Percentiles rank a stretch among this genome's conserved stretches.
Conservation (phyloP, 2,329 filamentous ascomycete species). For the Helicocarpus griseus region DNA sequence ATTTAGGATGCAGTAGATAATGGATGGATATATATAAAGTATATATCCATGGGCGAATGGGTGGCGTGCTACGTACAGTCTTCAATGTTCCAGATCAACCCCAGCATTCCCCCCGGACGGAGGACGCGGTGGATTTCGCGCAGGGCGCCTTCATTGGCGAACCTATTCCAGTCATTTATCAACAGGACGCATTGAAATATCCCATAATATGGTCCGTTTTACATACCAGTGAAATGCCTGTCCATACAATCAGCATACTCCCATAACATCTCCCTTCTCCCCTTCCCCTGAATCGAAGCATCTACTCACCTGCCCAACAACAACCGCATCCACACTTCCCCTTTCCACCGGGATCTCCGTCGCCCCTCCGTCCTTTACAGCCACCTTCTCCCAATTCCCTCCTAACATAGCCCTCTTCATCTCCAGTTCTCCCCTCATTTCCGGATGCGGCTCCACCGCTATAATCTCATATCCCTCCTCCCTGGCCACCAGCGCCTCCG, state of each 20-base stretch:
- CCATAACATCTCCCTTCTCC: not conserved
- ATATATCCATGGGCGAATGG: not conserved
- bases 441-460: constrained; percentile 54
- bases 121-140: constrained; percentile 59
- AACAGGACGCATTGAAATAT: constrained; percentile 7
- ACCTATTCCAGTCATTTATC: constrained; percentile 39
- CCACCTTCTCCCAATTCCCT: constrained; percentile 47
- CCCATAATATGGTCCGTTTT: too few relatives aligned
- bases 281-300: too few relatives aligned
- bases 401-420: too few relatives aligned
- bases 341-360: constrained; percentile 46
- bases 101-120: constrained; percentile 50
- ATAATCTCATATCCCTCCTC: constrained; percentile 52
- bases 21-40: not conserved
- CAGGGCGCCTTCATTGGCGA: constrained; percentile 54
- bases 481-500: constrained; percentile 49
- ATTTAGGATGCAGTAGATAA: too few relatives aligned
- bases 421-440: constrained; percentile 55
- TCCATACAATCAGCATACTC: not conserved
- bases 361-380: constrained; percentile 49
- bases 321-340: constrained; percentile 54
- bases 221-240: constrained; percentile 46
- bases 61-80: constrained; percentile 45
- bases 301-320: constrained; percentile 58
- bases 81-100: constrained; percentile 65